Evolutionary conservation across 352 stramenopile species (phyloP), one percentile per base, ranked within the genome.

Genomic region (Pythium apleroticum): DNA sequence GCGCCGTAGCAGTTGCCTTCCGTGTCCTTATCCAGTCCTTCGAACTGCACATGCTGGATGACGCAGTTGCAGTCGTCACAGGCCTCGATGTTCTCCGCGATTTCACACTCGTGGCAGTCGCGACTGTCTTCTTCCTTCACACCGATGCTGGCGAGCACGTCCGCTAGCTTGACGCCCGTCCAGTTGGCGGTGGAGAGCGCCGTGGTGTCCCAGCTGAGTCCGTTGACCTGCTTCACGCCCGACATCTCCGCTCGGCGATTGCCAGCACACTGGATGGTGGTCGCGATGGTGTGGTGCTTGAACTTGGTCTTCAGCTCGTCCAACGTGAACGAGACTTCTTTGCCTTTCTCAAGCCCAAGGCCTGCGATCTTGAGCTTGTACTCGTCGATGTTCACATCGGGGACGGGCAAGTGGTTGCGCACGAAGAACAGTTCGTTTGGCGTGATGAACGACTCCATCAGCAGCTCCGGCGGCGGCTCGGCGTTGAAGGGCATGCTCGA

Each of bases 341-440:
- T 78, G 15, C 64, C 76, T 27, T 81, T 81, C 10, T 61, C 65
- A 24, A 95, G 61, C 1, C 86, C 87, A 5, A 90, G 63, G 19
- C 86, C 87, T 1, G 76, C 46, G 53, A 97, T 78, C 59, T 90
- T 86, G 28, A 97, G 71, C 10, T 65, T 76, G 66, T 84, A 92
- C 3, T 75, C 73, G 10, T 89, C 74, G 5, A 71, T 61, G 48
- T 94, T 77, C 22, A 96, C 75, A 10, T 97, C 69, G 0, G 97
- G 97, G 2, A 99, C 97, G 2, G 97, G 97, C 65, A 99, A 84
- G 75, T 99, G 97, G 81, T 99, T 97, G 5, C 97, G 81, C 65
- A 99, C 97, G 71, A 99, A 99, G 76, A 98, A 99, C 12, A 99
- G 71, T 6, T 98, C 89, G 65, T 95, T 96, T 6, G 97, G 97